These are phyloP conservation scores for Xerocomus spinulosus DNA, from an alignment of 768 basidiomycete genomes.

Conservation along the genomic window DNA sequence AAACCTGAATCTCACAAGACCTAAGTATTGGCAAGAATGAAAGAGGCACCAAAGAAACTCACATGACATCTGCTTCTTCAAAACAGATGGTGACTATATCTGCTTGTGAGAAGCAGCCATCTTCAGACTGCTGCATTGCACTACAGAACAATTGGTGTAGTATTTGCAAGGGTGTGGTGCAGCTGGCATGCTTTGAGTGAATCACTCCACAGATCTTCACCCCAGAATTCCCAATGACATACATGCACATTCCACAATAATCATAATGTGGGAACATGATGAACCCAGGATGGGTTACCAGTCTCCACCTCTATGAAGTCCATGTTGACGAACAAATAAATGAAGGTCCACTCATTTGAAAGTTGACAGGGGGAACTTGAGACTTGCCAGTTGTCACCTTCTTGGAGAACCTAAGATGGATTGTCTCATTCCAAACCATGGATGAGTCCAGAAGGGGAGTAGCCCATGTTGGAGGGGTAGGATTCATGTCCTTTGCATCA, in stretches of 20 bases:
- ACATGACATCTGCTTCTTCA: neutral
- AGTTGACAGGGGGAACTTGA: no score
- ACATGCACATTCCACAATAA: constrained; percentile 1
- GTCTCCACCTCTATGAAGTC: constrained; percentile 2
- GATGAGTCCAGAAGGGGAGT: neutral
- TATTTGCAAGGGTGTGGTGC: neutral
- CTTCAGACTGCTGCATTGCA: neutral
- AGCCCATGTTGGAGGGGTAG: neutral
- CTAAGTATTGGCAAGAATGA: no score
- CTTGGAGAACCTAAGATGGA: neutral
- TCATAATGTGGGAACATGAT: neutral
- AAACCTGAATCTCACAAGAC: neutral
- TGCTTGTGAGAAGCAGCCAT: neutral
- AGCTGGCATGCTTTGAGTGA: neutral
- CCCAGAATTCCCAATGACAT: neutral
- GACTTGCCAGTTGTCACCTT: no score
- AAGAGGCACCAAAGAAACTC: neutral
- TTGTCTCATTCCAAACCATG: constrained; percentile 1
- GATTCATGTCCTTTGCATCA: neutral
- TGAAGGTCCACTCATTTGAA: neutral
- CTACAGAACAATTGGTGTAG: neutral
- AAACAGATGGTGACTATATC: neutral
- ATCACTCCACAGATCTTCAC: constrained; percentile 1
- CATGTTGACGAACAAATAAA: neutral
- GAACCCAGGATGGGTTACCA: neutral